Evolutionary conservation across 495 filamentous ascomycete genomes (phyloP), one percentile per base, ranked within the genome.

Genomic region (Penicillium herquei): DNA sequence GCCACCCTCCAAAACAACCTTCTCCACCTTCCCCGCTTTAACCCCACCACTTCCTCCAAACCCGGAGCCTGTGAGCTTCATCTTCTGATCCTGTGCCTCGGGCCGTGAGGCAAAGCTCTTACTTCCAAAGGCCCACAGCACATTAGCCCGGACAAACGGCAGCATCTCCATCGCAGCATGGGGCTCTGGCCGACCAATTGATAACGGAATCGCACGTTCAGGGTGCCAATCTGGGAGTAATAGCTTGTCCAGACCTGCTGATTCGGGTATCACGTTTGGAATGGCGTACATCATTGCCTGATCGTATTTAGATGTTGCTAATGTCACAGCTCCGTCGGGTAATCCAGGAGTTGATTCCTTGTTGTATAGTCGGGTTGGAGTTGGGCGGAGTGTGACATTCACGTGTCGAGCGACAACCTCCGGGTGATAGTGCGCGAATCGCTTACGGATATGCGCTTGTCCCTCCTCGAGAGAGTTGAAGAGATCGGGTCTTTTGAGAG

Each of bases 91-190:
- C 34, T 37, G 34, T 13, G 34, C 8, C 34, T 37, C 34, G 12
- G 34, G 34, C 34, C 34, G 17, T 1, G 80, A 82, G 32, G 90
- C 67, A 7, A 74, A 58, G 31, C 79, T 84, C 14, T 66, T 58
- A 8, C 56, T 73, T 16, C 87, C 88, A 69, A 88, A 87, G 30
- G 91, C 67, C 71, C 84, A 93, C 31, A 91, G 67, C 6, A 84
- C 82, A 9, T 78, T 81, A 1, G 88, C 87, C 1, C 82, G 77
- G 18, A 92, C 34, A 37, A 37, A 37, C 9, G 34, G 34, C 6
- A 37, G 34, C 8, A 37, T 9, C 34, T 37, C 34, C 39, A 82
- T 78, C 11, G 82, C 80, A n/a, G 61, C 49, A n/a, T 64, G 63
- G 9, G 80, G 54, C 56, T 70, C 66, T 2, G 67, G 64, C n/a